These are phyloP conservation scores for Penicillium sp. DNA, from an alignment of 2,329 filamentous ascomycete species.

Conservation along the genomic window DNA sequence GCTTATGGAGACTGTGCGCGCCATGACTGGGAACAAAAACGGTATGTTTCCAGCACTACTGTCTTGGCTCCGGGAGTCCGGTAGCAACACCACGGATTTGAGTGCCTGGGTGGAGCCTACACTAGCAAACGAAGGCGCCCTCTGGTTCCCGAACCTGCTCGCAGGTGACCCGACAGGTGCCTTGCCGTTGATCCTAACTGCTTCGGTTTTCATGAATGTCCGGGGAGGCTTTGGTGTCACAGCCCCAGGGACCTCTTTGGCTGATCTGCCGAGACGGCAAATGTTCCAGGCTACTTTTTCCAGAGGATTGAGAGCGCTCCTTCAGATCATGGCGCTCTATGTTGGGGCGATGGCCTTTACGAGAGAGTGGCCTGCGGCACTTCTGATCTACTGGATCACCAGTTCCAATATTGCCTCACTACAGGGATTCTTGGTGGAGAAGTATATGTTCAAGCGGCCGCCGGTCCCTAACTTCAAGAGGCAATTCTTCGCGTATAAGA, in stretches of 20 bases:
- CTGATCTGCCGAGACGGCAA: slow-evolving; percentile 26
- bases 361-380: slow-evolving; percentile 43
- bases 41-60: slow-evolving; percentile 41
- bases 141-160: slow-evolving; percentile 58
- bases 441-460: slow-evolving; percentile 35
- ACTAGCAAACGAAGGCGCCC: slow-evolving; percentile 52
- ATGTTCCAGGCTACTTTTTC: slow-evolving; percentile 23
- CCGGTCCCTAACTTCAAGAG: slow-evolving; percentile 29
- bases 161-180: slow-evolving; percentile 48
- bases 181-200: slow-evolving; percentile 48
- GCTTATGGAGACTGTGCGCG: slow-evolving; percentile 46
- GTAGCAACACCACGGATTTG: slow-evolving; percentile 16
- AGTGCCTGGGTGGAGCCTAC: slow-evolving; percentile 42
- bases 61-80: slow-evolving; percentile 21
- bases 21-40: slow-evolving; percentile 43
- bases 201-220: slow-evolving; percentile 48
- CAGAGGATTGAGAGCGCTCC: slow-evolving; percentile 25
- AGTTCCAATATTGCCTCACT: slow-evolving; percentile 41
- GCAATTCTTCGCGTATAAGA: slow-evolving; percentile 29
- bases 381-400: slow-evolving; percentile 50
- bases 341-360: too few species aligned
- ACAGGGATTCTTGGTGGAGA: slow-evolving; percentile 39
- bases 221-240: slow-evolving; percentile 27
- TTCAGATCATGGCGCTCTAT: slow-evolving; percentile 39
- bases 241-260: slow-evolving; percentile 14